These are phyloP conservation scores for Periconia digitata DNA, from an alignment of 2,329 filamentous ascomycete species.

Conservation along the genomic window DNA sequence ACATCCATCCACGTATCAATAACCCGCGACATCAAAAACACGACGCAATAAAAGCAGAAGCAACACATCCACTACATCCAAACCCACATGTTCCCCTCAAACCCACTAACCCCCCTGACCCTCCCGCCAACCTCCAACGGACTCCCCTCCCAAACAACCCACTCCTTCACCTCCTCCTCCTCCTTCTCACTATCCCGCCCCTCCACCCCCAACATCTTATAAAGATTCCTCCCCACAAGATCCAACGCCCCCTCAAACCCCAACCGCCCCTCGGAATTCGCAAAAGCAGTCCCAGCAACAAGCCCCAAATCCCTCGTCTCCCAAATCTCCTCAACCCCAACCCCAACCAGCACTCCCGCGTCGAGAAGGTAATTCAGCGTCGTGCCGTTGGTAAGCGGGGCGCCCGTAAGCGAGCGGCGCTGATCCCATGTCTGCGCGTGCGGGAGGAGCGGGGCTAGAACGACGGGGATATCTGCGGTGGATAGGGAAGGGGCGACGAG, in stretches of 20 bases:
- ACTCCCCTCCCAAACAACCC: constrained; percentile 65
- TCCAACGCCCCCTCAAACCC: constrained; percentile 58
- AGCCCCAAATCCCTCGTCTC: constrained; percentile 61
- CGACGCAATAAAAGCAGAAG: no score
- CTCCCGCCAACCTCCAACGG: constrained; percentile 62
- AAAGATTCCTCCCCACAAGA: constrained; percentile 60
- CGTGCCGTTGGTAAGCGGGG: constrained; percentile 67
- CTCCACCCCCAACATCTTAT: constrained; percentile 58
- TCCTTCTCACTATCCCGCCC: constrained; percentile 12
- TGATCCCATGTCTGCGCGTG: constrained; percentile 62
- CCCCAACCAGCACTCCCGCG: constrained; percentile 60
- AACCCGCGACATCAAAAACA: no score
- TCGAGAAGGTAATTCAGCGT: constrained; percentile 59
- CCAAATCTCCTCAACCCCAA: constrained; percentile 66
- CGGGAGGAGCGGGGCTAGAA: constrained; percentile 62
- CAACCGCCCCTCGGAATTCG: constrained; percentile 59
- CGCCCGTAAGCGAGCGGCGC: constrained; percentile 63
- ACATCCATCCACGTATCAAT: no score
- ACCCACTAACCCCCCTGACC: constrained; percentile 40
- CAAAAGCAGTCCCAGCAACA: constrained; percentile 61
- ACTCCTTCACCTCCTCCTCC: constrained; percentile 46
- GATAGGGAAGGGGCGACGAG: constrained; percentile 62
- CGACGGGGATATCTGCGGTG: constrained; percentile 58
- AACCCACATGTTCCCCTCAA: constrained; percentile 4
- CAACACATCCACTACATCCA: constrained; percentile 18